A percentile compares a stretch with the other conserved stretches of the same genome.
Conservation (phyloP, 768 basidiomycete genomes). For the Agaricus sinodeliciosus region DNA sequence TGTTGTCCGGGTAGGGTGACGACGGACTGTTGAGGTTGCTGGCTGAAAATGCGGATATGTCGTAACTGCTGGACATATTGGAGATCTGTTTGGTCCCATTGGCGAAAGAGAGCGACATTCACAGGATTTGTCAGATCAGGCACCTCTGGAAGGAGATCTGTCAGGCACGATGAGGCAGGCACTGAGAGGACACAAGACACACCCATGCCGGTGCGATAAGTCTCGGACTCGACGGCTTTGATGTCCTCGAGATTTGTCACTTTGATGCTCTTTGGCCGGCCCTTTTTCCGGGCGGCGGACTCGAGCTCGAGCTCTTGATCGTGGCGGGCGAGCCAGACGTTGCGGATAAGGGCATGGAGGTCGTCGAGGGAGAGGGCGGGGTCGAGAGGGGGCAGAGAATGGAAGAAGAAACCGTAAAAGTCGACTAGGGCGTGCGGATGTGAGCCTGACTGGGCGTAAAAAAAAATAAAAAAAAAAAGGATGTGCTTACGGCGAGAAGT, state of each 20-base stretch:
- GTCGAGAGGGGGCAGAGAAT: slow-evolving; percentile 53
- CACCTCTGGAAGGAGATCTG: slow-evolving; percentile 44
- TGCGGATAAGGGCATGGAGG: slow-evolving; percentile 55
- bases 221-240: slow-evolving; percentile 61
- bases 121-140: slow-evolving; percentile 70
- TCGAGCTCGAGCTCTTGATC: slow-evolving; percentile 63
- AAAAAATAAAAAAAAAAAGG: not conserved
- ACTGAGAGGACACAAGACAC: slow-evolving; percentile 18
- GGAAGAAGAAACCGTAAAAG: slow-evolving; percentile 70
- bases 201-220: slow-evolving; percentile 82
- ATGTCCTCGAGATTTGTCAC: slow-evolving; percentile 65
- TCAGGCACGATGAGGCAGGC: not conserved
- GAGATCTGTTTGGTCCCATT: slow-evolving; percentile 74
- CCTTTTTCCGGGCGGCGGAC: slow-evolving; percentile 54
- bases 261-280: slow-evolving; percentile 65
- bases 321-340: slow-evolving; percentile 70
- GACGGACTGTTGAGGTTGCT: slow-evolving; percentile 35
- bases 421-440: slow-evolving; percentile 39
- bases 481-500: slow-evolving; percentile 40
- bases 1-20: slow-evolving; percentile 63
- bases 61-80: slow-evolving; percentile 67
- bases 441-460: slow-evolving; percentile 8
- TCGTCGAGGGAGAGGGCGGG: slow-evolving; percentile 54
- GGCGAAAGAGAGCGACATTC: slow-evolving; percentile 64
- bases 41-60: slow-evolving; percentile 69